Percentiles rank a stretch among this genome's conserved stretches.
These are phyloP conservation scores for Sarcodon aspratus DNA, from an alignment of 768 basidiomycete species.

Conservation along the genomic window DNA sequence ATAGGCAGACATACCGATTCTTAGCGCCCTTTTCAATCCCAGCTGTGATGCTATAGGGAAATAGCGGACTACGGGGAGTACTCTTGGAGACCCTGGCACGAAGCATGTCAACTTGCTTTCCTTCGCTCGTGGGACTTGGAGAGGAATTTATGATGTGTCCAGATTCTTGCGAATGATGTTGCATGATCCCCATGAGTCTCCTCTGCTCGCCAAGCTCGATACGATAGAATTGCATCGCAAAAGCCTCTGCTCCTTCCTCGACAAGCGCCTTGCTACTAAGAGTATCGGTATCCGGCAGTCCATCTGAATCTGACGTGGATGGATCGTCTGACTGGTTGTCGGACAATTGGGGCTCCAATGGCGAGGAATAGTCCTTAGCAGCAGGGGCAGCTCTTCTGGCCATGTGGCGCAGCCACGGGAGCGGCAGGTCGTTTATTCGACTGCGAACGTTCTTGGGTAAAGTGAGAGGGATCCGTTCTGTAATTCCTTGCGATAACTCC, in stretches of 20 bases:
- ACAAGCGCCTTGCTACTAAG: constrained; percentile 32
- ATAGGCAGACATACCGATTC: constrained; percentile 48
- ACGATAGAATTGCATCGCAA: constrained; percentile 89
- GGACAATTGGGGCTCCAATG: not conserved
- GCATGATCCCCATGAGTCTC: constrained; percentile 83
- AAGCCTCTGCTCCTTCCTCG: constrained; percentile 55
- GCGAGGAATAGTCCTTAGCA: not conserved
- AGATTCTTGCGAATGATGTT: constrained; percentile 70
- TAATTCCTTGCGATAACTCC: constrained; percentile 57
- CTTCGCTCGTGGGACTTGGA: not conserved
- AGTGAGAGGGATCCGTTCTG: constrained; percentile 72
- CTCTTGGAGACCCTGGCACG: constrained; percentile 7
- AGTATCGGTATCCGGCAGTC: not conserved
- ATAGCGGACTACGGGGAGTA: constrained; percentile 15
- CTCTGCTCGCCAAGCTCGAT: constrained; percentile 89
- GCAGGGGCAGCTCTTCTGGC: constrained; percentile 33
- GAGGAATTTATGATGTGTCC: constrained; percentile 11
- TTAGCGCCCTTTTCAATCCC: constrained; percentile 91
- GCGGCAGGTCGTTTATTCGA: constrained; percentile 62
- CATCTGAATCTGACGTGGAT: not conserved
- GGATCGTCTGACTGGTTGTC: not conserved
- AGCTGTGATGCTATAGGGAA: constrained; percentile 90
- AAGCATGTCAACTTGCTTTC: constrained; percentile 9
- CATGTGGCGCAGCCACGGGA: constrained; percentile 68
- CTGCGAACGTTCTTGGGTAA: constrained; percentile 29